A percentile compares a stretch with the other conserved stretches of the same genome.
phyloP scores from a whole-genome alignment of 1,139 yeast species.

The Lodderomyces beijingensis region DNA sequence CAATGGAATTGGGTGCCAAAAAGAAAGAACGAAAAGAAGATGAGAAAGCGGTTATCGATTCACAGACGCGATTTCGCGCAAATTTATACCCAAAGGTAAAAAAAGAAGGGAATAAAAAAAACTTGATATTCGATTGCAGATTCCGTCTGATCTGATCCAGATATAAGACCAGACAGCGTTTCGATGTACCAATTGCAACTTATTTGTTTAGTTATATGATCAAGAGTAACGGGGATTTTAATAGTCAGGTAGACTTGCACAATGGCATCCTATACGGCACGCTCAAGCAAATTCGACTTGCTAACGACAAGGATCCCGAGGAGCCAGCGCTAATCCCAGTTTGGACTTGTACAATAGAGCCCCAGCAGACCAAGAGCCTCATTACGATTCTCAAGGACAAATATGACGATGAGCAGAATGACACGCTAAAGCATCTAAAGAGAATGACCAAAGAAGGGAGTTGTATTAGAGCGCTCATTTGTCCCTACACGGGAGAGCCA shows the following conservation, averaged over 20 bases:
- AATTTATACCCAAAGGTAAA: too few species aligned
- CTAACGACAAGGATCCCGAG: slow-evolving; percentile 16
- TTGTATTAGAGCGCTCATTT: slow-evolving; percentile 23
- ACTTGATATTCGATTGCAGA: too few species aligned
- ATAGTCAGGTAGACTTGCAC: slow-evolving; percentile 38
- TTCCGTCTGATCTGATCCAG: too few species aligned
- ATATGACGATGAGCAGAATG: slow-evolving; percentile 22
- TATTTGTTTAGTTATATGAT: too few species aligned
- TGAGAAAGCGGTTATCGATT: too few species aligned
- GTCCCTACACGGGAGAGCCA: slow-evolving; percentile 19
- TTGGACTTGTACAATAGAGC: slow-evolving; percentile 50
- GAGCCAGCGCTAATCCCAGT: slow-evolving; percentile 38
- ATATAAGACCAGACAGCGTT: too few species aligned
- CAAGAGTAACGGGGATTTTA: too few species aligned
- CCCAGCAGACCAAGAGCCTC: slow-evolving; percentile 26
- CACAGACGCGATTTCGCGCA: too few species aligned
- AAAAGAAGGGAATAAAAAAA: too few species aligned
- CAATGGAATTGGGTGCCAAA: too few species aligned
- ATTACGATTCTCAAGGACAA: slow-evolving; percentile 24
- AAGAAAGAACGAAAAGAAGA: too few species aligned
- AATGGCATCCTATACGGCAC: slow-evolving; percentile 44
- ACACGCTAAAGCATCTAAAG: slow-evolving; percentile 28
- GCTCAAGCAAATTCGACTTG: slow-evolving; percentile 42
- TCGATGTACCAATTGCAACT: too few species aligned
- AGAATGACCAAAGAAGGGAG: slow-evolving; percentile 24